These are phyloP conservation scores for Mycosphaerelloides madeirae DNA, from an alignment of 2,329 filamentous ascomycete species.

Conservation along the genomic window DNA sequence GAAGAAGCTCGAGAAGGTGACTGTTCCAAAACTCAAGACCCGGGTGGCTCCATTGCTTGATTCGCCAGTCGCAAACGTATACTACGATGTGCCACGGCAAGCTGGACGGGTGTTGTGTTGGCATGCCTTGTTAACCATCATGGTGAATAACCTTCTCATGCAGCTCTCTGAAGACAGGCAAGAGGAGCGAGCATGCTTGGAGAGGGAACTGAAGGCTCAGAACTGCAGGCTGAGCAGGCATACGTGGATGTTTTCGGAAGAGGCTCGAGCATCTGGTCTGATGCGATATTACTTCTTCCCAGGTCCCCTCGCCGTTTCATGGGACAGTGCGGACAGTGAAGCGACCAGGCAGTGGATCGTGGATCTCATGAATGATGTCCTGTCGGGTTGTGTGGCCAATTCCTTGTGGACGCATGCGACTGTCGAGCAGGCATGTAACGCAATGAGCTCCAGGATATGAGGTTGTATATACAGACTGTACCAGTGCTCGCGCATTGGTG, in stretches of 20 bases:
- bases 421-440: background rate
- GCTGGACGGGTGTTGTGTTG: background rate
- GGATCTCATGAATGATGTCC: constrained; percentile 1
- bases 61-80: background rate
- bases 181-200: background rate
- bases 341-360: background rate
- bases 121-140: constrained; percentile 1
- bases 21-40: background rate
- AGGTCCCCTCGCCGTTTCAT: background rate
- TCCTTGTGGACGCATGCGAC: constrained; percentile 2
- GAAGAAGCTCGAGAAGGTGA: background rate
- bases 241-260: constrained; percentile 1
- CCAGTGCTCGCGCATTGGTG: too few relatives aligned
- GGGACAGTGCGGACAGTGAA: background rate
- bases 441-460: background rate
- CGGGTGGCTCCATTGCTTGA: background rate
- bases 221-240: background rate
- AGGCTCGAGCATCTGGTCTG: background rate
- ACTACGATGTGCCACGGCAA: background rate
- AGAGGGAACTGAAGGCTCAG: background rate
- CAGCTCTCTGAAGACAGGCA: background rate
- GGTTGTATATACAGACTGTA: too few relatives aligned
- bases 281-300: constrained; percentile 3
- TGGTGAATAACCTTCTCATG: background rate
- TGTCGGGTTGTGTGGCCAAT: background rate